Percentiles rank a stretch among this genome's conserved stretches.
These are phyloP conservation scores for Canavalia gladiata DNA, from an alignment of 306 rosid genomes.

Conservation along the genomic window DNA sequence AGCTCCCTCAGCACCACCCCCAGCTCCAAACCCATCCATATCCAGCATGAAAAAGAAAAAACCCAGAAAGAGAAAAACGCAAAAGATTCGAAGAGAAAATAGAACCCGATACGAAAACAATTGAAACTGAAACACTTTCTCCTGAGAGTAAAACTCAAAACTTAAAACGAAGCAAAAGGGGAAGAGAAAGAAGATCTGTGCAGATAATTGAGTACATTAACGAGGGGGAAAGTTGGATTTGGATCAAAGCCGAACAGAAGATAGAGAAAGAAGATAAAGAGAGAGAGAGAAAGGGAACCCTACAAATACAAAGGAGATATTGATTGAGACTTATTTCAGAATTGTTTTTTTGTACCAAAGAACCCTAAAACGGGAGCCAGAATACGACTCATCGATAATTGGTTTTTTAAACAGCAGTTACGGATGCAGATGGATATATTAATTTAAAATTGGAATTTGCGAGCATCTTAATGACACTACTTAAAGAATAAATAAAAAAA, in stretches of 20 bases:
- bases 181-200: conserved; percentile 49
- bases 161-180: conserved; percentile 28
- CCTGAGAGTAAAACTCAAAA: conserved; percentile 44
- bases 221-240: conserved; percentile 33
- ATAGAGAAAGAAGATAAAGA: conserved; percentile 14
- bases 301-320: conserved; percentile 60
- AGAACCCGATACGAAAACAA: conserved; percentile 32
- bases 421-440: no score
- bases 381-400: background rate
- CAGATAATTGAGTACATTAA: conserved; percentile 39
- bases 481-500: no score
- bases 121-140: conserved; percentile 42
- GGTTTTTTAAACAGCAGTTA: background rate
- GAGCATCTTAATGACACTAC: no score
- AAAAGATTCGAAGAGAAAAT: conserved; percentile 41
- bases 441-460: no score
- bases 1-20: conserved; percentile 58
- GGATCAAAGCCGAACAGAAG: conserved; percentile 41
- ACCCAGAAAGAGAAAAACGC: conserved; percentile 39
- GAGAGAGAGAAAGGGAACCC: conserved; percentile 60
- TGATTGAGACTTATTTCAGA: conserved; percentile 52
- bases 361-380: conserved; percentile 31
- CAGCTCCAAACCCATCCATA: conserved; percentile 78
- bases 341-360: conserved; percentile 13
- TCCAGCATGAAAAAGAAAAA: conserved; percentile 49